phyloP scores from a whole-genome alignment of 306 rosid species.

The Parietaria judaica region DNA sequence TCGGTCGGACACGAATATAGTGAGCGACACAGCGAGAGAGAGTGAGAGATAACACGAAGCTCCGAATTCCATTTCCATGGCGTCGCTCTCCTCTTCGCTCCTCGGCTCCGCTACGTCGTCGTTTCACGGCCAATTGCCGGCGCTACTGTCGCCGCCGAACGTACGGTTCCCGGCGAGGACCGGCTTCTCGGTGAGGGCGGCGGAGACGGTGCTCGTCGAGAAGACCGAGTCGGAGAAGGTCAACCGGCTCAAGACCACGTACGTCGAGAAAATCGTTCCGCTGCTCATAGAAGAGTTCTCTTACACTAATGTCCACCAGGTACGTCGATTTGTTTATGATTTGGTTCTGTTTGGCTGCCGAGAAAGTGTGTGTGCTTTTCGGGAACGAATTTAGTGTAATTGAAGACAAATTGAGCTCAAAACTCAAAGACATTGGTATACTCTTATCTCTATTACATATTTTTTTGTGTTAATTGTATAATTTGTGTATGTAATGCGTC shows the following conservation, averaged over 20 bases:
- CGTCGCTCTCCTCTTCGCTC: constrained; percentile 40
- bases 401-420: no score
- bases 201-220: constrained; percentile 59
- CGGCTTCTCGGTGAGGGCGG: constrained; percentile 49
- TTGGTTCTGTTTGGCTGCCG: constrained; percentile 5
- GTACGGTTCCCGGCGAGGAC: constrained; percentile 13
- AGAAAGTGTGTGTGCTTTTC: constrained; percentile 4
- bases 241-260: constrained; percentile 52
- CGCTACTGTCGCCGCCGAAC: constrained; percentile 22
- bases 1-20: background rate
- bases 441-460: no score
- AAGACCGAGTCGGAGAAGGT: constrained; percentile 63
- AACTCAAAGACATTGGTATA: no score
- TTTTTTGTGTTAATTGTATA: no score
- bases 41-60: constrained; percentile 8
- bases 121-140: constrained; percentile 48
- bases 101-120: constrained; percentile 58
- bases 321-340: constrained; percentile 1
- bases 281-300: constrained; percentile 83
- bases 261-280: constrained; percentile 61
- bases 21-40: background rate
- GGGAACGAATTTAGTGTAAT: no score
- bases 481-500: no score
- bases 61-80: constrained; percentile 31
- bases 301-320: constrained; percentile 64